Percentiles rank a stretch among this genome's conserved stretches.
Evolutionary conservation across 352 stramenopile genomes (phyloP).

Genomic region (Pythium angustatum): DNA sequence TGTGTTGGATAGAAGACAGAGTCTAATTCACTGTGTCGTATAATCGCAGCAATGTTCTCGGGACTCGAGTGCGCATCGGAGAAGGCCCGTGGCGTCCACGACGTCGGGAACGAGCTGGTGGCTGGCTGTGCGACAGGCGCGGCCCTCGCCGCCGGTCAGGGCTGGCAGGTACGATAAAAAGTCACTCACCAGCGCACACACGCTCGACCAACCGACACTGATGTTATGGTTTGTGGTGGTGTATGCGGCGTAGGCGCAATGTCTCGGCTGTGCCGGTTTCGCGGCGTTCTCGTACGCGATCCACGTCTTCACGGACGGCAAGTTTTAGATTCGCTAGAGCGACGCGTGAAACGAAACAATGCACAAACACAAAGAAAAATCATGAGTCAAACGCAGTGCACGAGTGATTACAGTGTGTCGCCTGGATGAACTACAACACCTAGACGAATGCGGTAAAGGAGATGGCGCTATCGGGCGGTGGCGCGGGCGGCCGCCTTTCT

Average conservation of each 20-base stretch:
- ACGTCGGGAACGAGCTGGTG: slow-evolving; percentile 94
- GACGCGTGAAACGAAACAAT: no score
- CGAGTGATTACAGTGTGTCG: no score
- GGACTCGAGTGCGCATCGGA: slow-evolving; percentile 93
- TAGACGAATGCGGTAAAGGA: no score
- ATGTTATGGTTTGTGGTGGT: background rate
- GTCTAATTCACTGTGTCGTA: background rate
- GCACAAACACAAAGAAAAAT: no score
- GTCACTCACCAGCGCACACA: no score
- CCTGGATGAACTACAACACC: background rate
- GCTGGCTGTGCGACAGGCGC: slow-evolving; percentile 95
- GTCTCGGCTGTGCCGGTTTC: slow-evolving; percentile 92
- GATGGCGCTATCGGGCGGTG: no score
- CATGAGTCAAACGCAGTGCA: no score
- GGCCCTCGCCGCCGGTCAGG: slow-evolving; percentile 92
- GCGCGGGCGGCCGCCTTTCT: no score
- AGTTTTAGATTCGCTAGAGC: slow-evolving; percentile 68
- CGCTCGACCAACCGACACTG: background rate
- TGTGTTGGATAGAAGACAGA: background rate
- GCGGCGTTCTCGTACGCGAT: slow-evolving; percentile 91
- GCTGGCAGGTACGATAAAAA: slow-evolving; percentile 56
- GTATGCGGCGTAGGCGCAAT: slow-evolving; percentile 70
- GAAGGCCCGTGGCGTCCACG: slow-evolving; percentile 93
- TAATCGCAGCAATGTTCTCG: slow-evolving; percentile 89
- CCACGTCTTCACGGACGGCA: slow-evolving; percentile 84